phyloP scores from a whole-genome alignment of 2,329 filamentous ascomycete genomes.

The Epichloe elymi region DNA sequence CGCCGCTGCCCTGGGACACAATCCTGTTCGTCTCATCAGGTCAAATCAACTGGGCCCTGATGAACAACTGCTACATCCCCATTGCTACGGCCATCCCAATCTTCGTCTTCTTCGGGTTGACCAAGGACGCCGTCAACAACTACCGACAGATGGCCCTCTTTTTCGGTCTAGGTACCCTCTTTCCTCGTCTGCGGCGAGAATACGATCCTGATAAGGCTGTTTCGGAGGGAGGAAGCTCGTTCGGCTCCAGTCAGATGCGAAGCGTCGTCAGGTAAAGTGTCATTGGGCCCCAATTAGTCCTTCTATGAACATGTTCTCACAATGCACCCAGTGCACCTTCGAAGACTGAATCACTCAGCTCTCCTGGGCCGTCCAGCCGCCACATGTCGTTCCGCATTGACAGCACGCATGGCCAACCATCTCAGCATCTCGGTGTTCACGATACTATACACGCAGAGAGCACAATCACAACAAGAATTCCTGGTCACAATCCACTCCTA shows the following conservation, averaged over 20 bases:
- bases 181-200: constrained; percentile 26
- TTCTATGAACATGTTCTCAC: constrained; percentile 4
- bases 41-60: constrained; percentile 22
- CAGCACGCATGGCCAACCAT: constrained; percentile 7
- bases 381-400: constrained; percentile 9
- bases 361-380: constrained; percentile 9
- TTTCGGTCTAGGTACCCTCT: constrained; percentile 30
- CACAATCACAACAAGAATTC: neutral
- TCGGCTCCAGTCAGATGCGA: constrained; percentile 11
- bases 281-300: neutral
- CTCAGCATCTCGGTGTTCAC: constrained; percentile 3
- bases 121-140: constrained; percentile 36
- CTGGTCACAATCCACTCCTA: constrained; percentile 19
- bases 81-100: constrained; percentile 34
- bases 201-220: constrained; percentile 23
- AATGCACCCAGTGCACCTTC: neutral
- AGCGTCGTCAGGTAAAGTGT: constrained; percentile 11
- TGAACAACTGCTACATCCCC: constrained; percentile 36
- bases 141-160: constrained; percentile 29
- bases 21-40: constrained; percentile 32
- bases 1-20: constrained; percentile 31
- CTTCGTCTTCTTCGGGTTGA: constrained; percentile 42
- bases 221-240: constrained; percentile 8
- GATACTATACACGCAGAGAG: neutral
- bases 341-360: constrained; percentile 5